Conservation (phyloP, 495 filamentous ascomycete genomes). For the Hyaloscypha variabilis region DNA sequence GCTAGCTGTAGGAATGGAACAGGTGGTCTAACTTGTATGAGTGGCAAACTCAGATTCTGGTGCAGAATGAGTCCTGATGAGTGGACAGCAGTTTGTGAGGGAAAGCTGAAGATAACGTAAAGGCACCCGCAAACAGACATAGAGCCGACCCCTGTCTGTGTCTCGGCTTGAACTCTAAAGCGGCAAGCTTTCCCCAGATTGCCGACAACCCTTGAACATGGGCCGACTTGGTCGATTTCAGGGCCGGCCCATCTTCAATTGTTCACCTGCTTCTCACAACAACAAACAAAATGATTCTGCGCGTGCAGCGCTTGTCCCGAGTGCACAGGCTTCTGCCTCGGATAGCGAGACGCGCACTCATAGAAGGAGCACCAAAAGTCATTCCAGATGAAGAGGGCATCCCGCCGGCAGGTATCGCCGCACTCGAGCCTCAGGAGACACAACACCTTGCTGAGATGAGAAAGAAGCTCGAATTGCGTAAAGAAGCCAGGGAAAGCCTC, state of each 20-base stretch:
- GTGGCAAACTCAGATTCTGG: too few relatives aligned
- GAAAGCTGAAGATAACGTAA: too few relatives aligned
- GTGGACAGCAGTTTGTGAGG: too few relatives aligned
- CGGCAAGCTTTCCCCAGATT: not conserved
- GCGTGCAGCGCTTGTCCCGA: constrained; percentile 5
- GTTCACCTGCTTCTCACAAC: not conserved
- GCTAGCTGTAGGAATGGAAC: too few relatives aligned
- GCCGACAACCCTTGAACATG: not conserved
- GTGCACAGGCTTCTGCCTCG: not conserved
- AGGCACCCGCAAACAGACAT: too few relatives aligned
- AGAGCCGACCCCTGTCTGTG: not conserved
- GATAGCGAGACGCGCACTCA: not conserved
- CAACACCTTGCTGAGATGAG: not conserved
- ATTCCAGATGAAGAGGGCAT: not conserved
- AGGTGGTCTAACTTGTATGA: too few relatives aligned
- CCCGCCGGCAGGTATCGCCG: not conserved
- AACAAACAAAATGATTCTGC: constrained; percentile 10
- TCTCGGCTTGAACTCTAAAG: not conserved
- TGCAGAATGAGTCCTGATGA: too few relatives aligned
- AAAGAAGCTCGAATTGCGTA: not conserved
- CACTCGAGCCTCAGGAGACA: not conserved
- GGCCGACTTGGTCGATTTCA: too few relatives aligned
- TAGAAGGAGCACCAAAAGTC: not conserved
- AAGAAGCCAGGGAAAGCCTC: not conserved
- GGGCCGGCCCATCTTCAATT: too few relatives aligned